Percentiles rank a stretch among this genome's conserved stretches.
Evolutionary conservation across 371 early-diverging fungal species (phyloP).

Genomic region (Mortierella sp.): DNA sequence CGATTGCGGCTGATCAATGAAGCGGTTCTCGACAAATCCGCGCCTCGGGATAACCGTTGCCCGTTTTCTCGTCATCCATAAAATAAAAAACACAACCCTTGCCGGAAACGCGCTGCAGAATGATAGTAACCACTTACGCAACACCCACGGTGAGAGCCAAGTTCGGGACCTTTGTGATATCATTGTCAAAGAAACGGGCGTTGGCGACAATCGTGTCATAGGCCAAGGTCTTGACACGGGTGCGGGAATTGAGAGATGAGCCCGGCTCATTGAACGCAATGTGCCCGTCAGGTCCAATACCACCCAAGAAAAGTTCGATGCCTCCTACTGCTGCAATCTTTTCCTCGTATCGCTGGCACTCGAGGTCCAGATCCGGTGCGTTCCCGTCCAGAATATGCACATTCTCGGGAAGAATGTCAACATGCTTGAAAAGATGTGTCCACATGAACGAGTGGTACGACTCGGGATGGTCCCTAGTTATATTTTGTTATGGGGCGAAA

Average conservation of each 20-base stretch:
- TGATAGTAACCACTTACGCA: conserved; percentile 60
- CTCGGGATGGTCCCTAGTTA: conserved; percentile 76
- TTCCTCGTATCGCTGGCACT: conserved; percentile 83
- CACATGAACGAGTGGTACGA: conserved; percentile 92
- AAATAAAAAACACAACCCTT: neutral
- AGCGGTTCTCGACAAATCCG: neutral
- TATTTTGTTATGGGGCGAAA: neutral
- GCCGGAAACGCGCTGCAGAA: neutral
- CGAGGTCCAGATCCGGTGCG: conserved; percentile 80
- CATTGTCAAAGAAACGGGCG: conserved; percentile 88
- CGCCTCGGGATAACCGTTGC: neutral
- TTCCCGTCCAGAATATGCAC: conserved; percentile 89
- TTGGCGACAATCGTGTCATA: conserved; percentile 93
- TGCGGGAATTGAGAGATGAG: conserved; percentile 85
- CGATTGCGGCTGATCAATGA: neutral
- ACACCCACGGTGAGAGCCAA: conserved; percentile 91
- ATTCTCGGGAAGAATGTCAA: conserved; percentile 82
- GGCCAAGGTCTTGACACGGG: conserved; percentile 89
- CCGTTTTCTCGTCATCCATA: neutral
- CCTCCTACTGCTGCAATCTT: conserved; percentile 82
- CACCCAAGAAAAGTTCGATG: conserved; percentile 85
- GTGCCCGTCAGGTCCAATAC: conserved; percentile 92
- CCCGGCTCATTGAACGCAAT: conserved; percentile 94
- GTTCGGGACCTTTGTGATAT: conserved; percentile 89
- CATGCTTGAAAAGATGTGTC: conserved; percentile 84